Base-by-base conservation (phyloP, 2,329 filamentous ascomycete species). In the Biscogniauxia mediterranea region DNA sequence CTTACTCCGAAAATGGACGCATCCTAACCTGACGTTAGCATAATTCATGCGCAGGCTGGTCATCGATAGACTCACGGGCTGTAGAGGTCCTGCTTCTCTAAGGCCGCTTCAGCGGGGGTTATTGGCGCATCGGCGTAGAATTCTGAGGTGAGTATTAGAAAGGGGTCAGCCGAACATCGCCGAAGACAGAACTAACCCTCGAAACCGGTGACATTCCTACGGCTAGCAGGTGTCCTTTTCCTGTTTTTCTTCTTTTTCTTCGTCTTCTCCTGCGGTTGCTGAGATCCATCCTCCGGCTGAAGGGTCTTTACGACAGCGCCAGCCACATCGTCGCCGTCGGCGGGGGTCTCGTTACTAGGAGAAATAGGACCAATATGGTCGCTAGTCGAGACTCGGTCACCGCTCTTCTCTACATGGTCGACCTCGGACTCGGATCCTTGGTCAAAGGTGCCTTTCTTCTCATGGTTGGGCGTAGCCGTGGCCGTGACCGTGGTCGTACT, bases 101-200 rank as follows among this genome's bases (percentile, higher is more conserved):
- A 82, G 2, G 82, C 76, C 55, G 85, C 82, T 70, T 96, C 88
- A 0, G 81, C 81, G 0, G 89, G 87, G 0, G 89, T 93, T 63
- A 96, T 77, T 0, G 93, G 93, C 0, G 88, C 83, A 74, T 98
- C 94, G 13, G 90, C 87, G 72, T 86, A 95, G 74, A 86, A 92
- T 64, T 93, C 89, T 84, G 60, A 21, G 8, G 52, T n/a, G 6
- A 53, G 54, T 55, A 58, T 69, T 60, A 67, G 58, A 55, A 26
- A 51, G 58, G 26, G 59, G 51, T 52, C 50, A 46, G 38, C 11
- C 49, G 28, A 32, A 53, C 38, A 53, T 17, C 49, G 32, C 38
- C 38, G 15, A 9, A 46, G 38, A 17, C 5, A 19, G 28, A 32
- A 71, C 68, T 55, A 68, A 83, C 86, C 85, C 75, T 93, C 91